Percentiles rank a stretch among this genome's conserved stretches.
Conservation (phyloP, 768 basidiomycete species). For the Psilocybe tampanensis region DNA sequence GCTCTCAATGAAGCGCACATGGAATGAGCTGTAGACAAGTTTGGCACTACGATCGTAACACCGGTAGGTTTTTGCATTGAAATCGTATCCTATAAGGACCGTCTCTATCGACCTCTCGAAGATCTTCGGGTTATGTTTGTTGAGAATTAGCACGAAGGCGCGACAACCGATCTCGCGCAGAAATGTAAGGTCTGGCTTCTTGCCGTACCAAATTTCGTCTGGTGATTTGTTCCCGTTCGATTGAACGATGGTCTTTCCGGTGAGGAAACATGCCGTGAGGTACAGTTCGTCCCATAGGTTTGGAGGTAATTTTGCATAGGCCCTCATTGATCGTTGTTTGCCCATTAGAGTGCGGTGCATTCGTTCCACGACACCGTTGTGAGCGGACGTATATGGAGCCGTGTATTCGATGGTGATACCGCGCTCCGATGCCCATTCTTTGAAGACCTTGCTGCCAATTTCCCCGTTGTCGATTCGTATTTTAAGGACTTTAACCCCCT, state of each 20-base stretch:
- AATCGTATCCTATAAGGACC: constrained; percentile 23
- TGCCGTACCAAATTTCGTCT: constrained; percentile 19
- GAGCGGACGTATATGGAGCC: constrained; percentile 34
- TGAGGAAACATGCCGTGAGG: constrained; percentile 28
- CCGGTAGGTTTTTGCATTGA: constrained; percentile 15
- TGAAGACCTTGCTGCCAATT: constrained; percentile 22
- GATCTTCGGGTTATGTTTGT: constrained; percentile 28
- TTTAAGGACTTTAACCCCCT: constrained; percentile 15
- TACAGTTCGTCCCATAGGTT: constrained; percentile 37
- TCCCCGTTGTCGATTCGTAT: constrained; percentile 24
- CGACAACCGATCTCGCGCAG: constrained; percentile 31
- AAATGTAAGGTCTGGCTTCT: constrained; percentile 25
- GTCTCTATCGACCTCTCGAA: constrained; percentile 20
- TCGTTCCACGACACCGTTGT: constrained; percentile 38
- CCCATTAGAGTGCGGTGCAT: constrained; percentile 35
- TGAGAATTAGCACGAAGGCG: constrained; percentile 9
- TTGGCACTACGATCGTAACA: constrained; percentile 14
- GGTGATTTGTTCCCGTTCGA: constrained; percentile 13
- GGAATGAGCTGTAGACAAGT: neutral
- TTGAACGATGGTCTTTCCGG: constrained; percentile 10
- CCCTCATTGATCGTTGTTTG: constrained; percentile 29
- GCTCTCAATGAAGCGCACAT: constrained; percentile 23
- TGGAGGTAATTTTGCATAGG: constrained; percentile 24
- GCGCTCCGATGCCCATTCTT: constrained; percentile 12
- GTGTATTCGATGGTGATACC: constrained; percentile 12